These are phyloP conservation scores for Calocybe gangraenosa DNA, from an alignment of 768 basidiomycete species.

Conservation along the genomic window DNA sequence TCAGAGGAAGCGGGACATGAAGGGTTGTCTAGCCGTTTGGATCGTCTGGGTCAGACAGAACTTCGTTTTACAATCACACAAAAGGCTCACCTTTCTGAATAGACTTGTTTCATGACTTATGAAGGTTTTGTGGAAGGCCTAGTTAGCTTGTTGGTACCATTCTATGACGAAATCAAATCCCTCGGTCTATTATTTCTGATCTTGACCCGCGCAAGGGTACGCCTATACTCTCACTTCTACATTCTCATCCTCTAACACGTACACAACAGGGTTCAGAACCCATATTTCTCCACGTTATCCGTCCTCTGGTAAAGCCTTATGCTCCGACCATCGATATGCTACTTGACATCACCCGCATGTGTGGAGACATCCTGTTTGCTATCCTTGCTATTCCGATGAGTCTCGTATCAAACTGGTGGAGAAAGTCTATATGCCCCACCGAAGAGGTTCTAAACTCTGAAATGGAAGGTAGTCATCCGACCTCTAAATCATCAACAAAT, in stretches of 20 bases:
- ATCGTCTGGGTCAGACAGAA: conserved; percentile 67
- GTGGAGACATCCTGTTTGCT: conserved; percentile 59
- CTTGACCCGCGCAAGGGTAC: conserved; percentile 66
- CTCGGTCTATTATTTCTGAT: conserved; percentile 70
- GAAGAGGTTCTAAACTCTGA: conserved; percentile 18
- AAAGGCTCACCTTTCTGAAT: too few species aligned
- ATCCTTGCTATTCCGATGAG: conserved; percentile 36
- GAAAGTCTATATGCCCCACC: conserved; percentile 18
- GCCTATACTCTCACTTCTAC: conserved; percentile 19
- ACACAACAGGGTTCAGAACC: conserved; percentile 74
- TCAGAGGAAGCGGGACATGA: conserved; percentile 81
- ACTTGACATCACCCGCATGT: conserved; percentile 55
- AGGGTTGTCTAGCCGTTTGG: conserved; percentile 82
- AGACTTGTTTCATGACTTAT: conserved; percentile 68
- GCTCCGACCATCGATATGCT: conserved; percentile 57
- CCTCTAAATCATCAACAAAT: too few species aligned
- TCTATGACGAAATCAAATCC: conserved; percentile 81
- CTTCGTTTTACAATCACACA: too few species aligned
- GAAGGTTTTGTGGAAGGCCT: conserved; percentile 64
- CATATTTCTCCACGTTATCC: conserved; percentile 74
- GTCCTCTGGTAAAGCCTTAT: conserved; percentile 77
- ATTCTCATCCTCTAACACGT: neutral
- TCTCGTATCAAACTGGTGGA: conserved; percentile 33
- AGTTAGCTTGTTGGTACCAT: conserved; percentile 71
- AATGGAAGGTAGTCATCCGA: conserved; percentile 11